These are phyloP conservation scores for Pyricularia sp. DNA, from an alignment of 2,329 filamentous ascomycete species.

Conservation along the genomic window DNA sequence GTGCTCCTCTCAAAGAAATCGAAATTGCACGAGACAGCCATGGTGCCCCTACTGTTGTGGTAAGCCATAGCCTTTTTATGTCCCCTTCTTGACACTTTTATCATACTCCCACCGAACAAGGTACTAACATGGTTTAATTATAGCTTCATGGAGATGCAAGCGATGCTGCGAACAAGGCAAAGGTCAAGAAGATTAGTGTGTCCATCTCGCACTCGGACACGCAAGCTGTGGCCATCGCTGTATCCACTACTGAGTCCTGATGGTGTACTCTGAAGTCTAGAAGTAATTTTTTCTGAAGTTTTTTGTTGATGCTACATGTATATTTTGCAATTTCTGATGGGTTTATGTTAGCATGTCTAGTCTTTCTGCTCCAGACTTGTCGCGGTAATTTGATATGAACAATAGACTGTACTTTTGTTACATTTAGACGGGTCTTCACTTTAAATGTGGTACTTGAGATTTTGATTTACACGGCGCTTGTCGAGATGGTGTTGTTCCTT, in stretches of 20 bases:
- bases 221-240: slow-evolving; percentile 89
- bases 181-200: slow-evolving; percentile 78
- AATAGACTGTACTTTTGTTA: not conserved
- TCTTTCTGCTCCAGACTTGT: not conserved
- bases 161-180: slow-evolving; percentile 68
- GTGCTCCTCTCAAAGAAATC: slow-evolving; percentile 85
- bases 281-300: not conserved
- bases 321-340: not conserved
- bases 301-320: not conserved
- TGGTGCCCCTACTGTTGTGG: slow-evolving; percentile 72
- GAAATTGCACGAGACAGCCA: slow-evolving; percentile 74
- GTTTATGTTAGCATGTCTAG: not conserved
- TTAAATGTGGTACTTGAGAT: not conserved
- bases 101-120: not conserved
- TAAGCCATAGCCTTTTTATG: slow-evolving; percentile 34
- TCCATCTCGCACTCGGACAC: slow-evolving; percentile 93
- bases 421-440: not conserved
- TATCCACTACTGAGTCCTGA: slow-evolving; percentile 39
- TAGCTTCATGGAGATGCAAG: slow-evolving; percentile 81
- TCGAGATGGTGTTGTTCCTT: not conserved
- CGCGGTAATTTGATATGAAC: not conserved
- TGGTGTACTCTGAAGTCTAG: not conserved
- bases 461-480: not conserved
- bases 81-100: not conserved
- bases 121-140: not conserved